Percentiles rank a stretch among this genome's conserved stretches.
These are phyloP conservation scores for Candida railenensis DNA, from an alignment of 805 yeast species.

Conservation along the genomic window DNA sequence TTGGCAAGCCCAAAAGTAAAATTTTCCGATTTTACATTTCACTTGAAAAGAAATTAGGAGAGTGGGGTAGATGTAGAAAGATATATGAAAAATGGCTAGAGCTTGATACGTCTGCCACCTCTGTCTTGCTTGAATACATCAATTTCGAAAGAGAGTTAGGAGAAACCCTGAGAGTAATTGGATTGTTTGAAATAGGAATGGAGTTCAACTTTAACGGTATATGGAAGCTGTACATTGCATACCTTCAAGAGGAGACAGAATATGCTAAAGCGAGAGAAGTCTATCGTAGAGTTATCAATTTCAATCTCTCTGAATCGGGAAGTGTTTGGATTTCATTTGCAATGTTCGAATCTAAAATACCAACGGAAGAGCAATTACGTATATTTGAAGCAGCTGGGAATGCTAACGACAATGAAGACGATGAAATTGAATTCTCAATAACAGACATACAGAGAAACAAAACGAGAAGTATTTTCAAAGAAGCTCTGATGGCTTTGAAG, in stretches of 20 bases:
- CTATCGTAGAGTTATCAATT: conserved; percentile 39
- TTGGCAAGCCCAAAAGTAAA: conserved; percentile 47
- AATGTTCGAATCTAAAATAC: conserved; percentile 65
- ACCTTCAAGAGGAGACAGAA: conserved; percentile 58
- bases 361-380: conserved; percentile 51
- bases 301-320: conserved; percentile 27
- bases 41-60: conserved; percentile 66
- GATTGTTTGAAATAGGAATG: conserved; percentile 56
- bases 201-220: conserved; percentile 19
- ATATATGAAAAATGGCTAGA: conserved; percentile 69
- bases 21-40: conserved; percentile 64
- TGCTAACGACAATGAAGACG: conserved; percentile 20
- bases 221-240: conserved; percentile 46
- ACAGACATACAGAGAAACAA: conserved; percentile 49
- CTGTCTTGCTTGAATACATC: conserved; percentile 64
- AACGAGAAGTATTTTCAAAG: conserved; percentile 56
- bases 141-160: conserved; percentile 65
- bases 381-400: conserved; percentile 39
- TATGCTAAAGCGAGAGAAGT: conserved; percentile 55
- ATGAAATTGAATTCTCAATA: conserved; percentile 52
- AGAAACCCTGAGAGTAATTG: conserved; percentile 68
- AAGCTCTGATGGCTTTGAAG: conserved; percentile 45
- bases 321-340: conserved; percentile 66
- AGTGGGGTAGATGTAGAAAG: conserved; percentile 76
- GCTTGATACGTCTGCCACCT: conserved; percentile 11